phyloP scores from a whole-genome alignment of 2,329 filamentous ascomycete species.

The Claviceps humidiphila region DNA sequence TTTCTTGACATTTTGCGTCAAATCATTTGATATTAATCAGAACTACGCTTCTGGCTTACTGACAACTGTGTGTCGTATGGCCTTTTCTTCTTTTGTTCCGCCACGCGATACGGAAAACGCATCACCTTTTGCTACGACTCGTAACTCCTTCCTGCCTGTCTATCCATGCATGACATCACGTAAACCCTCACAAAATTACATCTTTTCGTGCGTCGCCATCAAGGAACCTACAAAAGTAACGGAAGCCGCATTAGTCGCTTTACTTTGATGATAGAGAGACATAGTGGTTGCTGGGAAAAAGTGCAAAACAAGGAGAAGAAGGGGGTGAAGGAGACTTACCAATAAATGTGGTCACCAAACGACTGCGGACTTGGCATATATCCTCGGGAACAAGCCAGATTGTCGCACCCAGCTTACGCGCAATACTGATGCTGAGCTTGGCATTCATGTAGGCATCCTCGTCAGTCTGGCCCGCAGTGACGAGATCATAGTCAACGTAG shows the following conservation, averaged over 20 bases:
- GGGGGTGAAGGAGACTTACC: slow-evolving; percentile 41
- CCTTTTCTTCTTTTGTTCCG: slow-evolving; percentile 3
- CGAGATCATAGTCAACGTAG: slow-evolving; percentile 96
- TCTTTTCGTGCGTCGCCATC: slow-evolving; percentile 52
- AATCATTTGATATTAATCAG: too few species aligned
- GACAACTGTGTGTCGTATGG: too few species aligned
- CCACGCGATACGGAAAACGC: neutral
- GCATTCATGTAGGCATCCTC: slow-evolving; percentile 94
- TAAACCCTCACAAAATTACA: slow-evolving; percentile 22
- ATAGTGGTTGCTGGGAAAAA: slow-evolving; percentile 4
- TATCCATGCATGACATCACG: neutral
- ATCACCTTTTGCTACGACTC: neutral
- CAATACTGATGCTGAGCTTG: slow-evolving; percentile 96
- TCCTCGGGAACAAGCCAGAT: slow-evolving; percentile 99
- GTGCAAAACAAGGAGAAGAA: neutral
- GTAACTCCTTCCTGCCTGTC: neutral
- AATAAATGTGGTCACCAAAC: slow-evolving; percentile 91
- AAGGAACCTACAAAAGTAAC: slow-evolving; percentile 22
- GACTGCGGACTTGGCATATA: slow-evolving; percentile 84
- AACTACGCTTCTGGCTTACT: too few species aligned
- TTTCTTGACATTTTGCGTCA: neutral
- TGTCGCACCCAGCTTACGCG: slow-evolving; percentile 93
- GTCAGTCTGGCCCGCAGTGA: slow-evolving; percentile 68
- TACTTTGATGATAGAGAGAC: too few species aligned
- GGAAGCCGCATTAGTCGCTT: too few species aligned